Percentiles rank a stretch among this genome's conserved stretches.
Evolutionary conservation across 805 yeast species (phyloP).

Genomic region (Teunomyces cretensis): DNA sequence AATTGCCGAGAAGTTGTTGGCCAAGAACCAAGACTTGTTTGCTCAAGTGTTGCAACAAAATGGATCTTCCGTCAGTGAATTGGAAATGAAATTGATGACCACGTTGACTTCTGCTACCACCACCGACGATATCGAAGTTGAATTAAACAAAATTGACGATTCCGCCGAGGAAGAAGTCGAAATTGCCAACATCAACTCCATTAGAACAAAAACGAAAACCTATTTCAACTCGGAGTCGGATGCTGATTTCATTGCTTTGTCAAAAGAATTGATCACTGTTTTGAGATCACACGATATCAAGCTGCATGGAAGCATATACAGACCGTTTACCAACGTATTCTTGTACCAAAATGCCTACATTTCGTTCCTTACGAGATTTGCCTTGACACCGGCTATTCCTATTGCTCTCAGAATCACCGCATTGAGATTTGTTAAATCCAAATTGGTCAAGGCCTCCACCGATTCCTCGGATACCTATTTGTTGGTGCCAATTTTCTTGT

Average conservation of each 20-base stretch:
- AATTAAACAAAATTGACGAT: constrained; percentile 17
- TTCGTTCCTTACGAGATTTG: constrained; percentile 59
- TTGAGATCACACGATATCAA: constrained; percentile 6
- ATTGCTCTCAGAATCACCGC: constrained; percentile 53
- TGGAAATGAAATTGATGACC: constrained; percentile 63
- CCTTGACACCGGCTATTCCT: constrained; percentile 61
- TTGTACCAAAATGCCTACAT: constrained; percentile 42
- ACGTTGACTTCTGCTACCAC: constrained; percentile 42
- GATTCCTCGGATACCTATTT: constrained; percentile 45
- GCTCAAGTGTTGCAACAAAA: constrained; percentile 15
- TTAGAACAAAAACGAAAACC: constrained; percentile 21
- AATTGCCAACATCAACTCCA: constrained; percentile 16
- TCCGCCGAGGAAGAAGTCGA: constrained; percentile 13
- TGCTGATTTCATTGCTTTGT: constrained; percentile 41
- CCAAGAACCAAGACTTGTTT: constrained; percentile 21
- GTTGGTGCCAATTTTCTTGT: constrained; percentile 56
- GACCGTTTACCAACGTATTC: constrained; percentile 26
- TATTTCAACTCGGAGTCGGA: constrained; percentile 36
- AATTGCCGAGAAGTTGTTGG: constrained; percentile 22
- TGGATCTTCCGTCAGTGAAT: constrained; percentile 26
- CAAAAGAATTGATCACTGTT: constrained; percentile 36
- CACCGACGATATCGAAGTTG: constrained; percentile 34
- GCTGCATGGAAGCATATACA: constrained; percentile 12
- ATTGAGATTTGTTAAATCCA: constrained; percentile 39
- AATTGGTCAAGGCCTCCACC: constrained; percentile 28